Base-by-base conservation (phyloP, 176 grass and related monocot genomes). In the Bothriochloa decipiens region DNA sequence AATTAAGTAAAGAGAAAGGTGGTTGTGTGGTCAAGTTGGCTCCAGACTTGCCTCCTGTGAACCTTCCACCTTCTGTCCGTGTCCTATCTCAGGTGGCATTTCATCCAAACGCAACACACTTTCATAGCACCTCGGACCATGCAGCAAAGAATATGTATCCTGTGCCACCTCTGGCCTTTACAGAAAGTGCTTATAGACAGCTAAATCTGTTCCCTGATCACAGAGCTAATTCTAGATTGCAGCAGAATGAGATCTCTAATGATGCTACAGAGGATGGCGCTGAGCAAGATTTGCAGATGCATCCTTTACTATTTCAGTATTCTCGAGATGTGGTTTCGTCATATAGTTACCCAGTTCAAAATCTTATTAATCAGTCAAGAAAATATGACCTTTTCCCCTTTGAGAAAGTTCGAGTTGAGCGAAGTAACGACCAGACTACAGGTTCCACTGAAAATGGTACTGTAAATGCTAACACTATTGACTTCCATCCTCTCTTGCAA, bases 11-110 rank as follows among this genome's bases (percentile, higher is more conserved):
- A 89, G 83, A 91, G 74, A 88, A 92, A 85, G 88, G 91, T 71
- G 86, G 86, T 47, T 65, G 84, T 47, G 89, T 99, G 33, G 96
- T 99, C 84, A 94, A 99, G 81, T 87, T 99, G 84, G 96, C 96
- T 69, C 96, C 96, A 79, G 93, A 91, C 67, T 89, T 99, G 84
- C 96, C 96, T 81, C 87, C 96, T 42, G 88, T 99, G 66, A 99
- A 99, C 87, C 93, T 99, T 78, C 91, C 93, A 67, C 87, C 87
- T 85, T 94, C 91, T 29, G 88, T 92, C 41, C 89, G 84, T 83
- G 78, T 99, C 27, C 86, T 96, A 67, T 94, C 93, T 82, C 93
- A 91, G 42, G 77, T 82, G 64, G 77, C 83, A 84, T 88, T 94
- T 77, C 88, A 92, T 80, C 68, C 77, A 25, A 85, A 72, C 57